Base-by-base conservation (phyloP, 2,329 filamentous ascomycete genomes). In the Diaporthe sp. region DNA sequence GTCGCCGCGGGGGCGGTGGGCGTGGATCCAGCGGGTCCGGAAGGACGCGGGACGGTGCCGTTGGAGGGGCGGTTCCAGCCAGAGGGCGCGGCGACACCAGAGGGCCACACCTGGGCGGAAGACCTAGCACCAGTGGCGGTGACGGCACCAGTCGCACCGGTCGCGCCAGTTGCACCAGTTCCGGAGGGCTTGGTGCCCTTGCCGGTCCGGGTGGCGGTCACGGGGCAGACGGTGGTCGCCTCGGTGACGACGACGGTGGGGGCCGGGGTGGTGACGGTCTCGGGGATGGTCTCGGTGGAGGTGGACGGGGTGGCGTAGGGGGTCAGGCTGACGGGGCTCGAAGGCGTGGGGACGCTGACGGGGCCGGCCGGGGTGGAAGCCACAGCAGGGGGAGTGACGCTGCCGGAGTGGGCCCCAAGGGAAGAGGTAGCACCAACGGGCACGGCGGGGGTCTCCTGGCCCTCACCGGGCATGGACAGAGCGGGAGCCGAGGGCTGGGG, bases 281-380 rank as follows among this genome's bases (percentile, higher is more conserved):
- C 75, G 49, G 76, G 76, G 55, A 81, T 78, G 61, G 72, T 78
- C 37, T 79, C 71, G 8, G 78, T 79, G 63, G 76, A 78, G 71
- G 76, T 78, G 44, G 75, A 65, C 13, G 76, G 75, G 17, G 74
- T 78, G 6, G 75, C 60, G 34, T 70, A 67, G 31, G 78, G 77
- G 37, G 77, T 71, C 68, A 72, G 39, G 55, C 70, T 68, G 53
- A 78, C 57, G 72, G 75, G 70, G 76, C 74, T 70, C 20, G 73
- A 63, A 5, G 75, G 60, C 8, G 51, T 49, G 8, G 77, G 72
- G 61, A 77, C 63, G 42, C 74, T 44, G 49, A 68, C 67, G 42
- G 74, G 61, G 37, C 71, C 34, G 2, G 73, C 57, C 28, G 74
- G 39, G 13, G 67, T 63, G 9, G 73, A 9, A 15, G 57, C n/a